Evolutionary conservation across 129 eudicot species (phyloP).

Genomic region (Heracleum sosnowskyi): DNA sequence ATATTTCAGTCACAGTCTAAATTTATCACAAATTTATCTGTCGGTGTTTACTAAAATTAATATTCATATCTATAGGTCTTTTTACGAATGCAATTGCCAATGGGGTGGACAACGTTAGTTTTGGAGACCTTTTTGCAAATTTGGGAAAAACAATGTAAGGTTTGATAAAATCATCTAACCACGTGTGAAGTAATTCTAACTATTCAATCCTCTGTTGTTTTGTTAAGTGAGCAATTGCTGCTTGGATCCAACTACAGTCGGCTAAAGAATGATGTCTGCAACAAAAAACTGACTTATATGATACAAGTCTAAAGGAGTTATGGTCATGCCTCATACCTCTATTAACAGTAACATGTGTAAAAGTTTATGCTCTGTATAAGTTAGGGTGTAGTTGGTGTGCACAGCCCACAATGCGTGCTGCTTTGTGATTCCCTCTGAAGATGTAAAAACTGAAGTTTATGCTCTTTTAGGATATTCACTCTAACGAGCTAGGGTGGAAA

Average conservation of each 20-base stretch:
- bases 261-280: background rate
- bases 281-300: background rate
- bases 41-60: background rate
- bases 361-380: background rate
- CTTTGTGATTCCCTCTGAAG: background rate
- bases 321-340: background rate
- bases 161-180: conserved; percentile 1
- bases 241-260: background rate
- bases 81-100: conserved; percentile 74
- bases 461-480: background rate
- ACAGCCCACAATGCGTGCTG: background rate
- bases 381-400: background rate
- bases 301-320: background rate
- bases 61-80: conserved; percentile 42
- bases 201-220: background rate
- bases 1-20: background rate
- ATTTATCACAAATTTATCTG: conserved; percentile 8
- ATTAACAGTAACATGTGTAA: background rate
- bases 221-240: background rate
- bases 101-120: conserved; percentile 88
- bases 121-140: conserved; percentile 89
- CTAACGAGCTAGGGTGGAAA: background rate
- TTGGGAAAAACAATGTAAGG: conserved; percentile 88
- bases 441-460: background rate
- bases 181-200: background rate